Evolutionary conservation across 192 early-diverging fungal species (phyloP).

Genomic region (Backusella westeae): DNA sequence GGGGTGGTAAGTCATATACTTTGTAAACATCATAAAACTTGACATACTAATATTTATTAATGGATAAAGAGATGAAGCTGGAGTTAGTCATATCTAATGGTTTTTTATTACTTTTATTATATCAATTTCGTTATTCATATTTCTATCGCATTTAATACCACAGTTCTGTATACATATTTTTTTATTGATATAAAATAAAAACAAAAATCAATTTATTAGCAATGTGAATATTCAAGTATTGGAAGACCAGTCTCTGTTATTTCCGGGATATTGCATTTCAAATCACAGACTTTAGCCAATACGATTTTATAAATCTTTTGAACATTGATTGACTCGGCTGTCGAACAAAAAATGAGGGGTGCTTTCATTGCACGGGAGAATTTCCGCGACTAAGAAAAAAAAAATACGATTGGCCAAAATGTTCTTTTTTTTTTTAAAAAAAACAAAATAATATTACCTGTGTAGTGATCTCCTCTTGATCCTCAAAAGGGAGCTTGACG

Average conservation of each 20-base stretch:
- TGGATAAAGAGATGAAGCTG: too few relatives aligned
- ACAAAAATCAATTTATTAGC: slow-evolving; percentile 13
- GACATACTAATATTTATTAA: too few relatives aligned
- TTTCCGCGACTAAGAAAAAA: slow-evolving; percentile 61
- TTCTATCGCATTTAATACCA: background rate
- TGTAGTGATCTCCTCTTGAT: slow-evolving; percentile 91
- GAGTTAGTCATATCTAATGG: background rate
- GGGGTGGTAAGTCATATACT: too few relatives aligned
- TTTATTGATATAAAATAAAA: background rate
- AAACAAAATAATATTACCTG: slow-evolving; percentile 51
- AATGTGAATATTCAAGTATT: slow-evolving; percentile 77
- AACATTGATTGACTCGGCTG: slow-evolving; percentile 91
- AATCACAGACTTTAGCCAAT: slow-evolving; percentile 88
- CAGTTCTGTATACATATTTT: background rate
- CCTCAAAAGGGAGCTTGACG: slow-evolving; percentile 76
- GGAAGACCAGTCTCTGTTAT: slow-evolving; percentile 90
- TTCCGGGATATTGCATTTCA: slow-evolving; percentile 90
- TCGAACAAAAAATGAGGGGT: slow-evolving; percentile 92
- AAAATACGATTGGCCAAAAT: background rate
- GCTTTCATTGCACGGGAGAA: slow-evolving; percentile 95
- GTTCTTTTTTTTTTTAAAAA: background rate
- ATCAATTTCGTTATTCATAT: background rate
- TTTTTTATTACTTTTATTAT: background rate
- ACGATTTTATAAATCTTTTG: slow-evolving; percentile 99
- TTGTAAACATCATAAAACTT: too few relatives aligned